Evolutionary conservation across 192 early-diverging fungal species (phyloP).

Genomic region (Entomortierella chlamydospora): DNA sequence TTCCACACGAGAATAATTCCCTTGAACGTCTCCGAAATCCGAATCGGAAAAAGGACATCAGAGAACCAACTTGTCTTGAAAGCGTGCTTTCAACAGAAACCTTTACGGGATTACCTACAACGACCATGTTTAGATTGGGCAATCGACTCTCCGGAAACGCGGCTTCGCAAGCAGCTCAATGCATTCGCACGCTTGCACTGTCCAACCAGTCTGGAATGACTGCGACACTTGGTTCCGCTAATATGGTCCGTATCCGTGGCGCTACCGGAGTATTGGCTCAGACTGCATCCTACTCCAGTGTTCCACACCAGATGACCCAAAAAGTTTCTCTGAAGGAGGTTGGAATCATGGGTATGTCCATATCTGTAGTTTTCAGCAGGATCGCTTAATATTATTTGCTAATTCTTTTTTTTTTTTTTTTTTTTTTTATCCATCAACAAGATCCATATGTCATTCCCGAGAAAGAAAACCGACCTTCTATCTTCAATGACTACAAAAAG

Average conservation of each 20-base stretch:
- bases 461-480: conserved; percentile 55
- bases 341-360: conserved; percentile 46
- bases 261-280: conserved; percentile 31
- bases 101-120: too few relatives aligned
- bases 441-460: conserved; percentile 66
- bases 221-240: conserved; percentile 18
- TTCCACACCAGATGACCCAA: conserved; percentile 50
- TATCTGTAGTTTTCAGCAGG: not conserved
- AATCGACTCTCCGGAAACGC: conserved; percentile 26
- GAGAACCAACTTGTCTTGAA: too few relatives aligned
- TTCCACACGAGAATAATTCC: too few relatives aligned
- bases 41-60: not conserved
- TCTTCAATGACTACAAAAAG: conserved; percentile 59
- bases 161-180: conserved; percentile 33
- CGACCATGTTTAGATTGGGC: conserved; percentile 42
- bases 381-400: too few relatives aligned
- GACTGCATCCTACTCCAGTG: conserved; percentile 42
- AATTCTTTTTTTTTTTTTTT: not conserved
- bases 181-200: conserved; percentile 27
- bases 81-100: too few relatives aligned
- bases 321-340: conserved; percentile 39
- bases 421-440: too few relatives aligned
- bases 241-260: conserved; percentile 27
- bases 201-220: conserved; percentile 22
- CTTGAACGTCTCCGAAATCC: too few relatives aligned